Conservation (phyloP, 768 basidiomycete species). For the Neoboletus brunneissimus region DNA sequence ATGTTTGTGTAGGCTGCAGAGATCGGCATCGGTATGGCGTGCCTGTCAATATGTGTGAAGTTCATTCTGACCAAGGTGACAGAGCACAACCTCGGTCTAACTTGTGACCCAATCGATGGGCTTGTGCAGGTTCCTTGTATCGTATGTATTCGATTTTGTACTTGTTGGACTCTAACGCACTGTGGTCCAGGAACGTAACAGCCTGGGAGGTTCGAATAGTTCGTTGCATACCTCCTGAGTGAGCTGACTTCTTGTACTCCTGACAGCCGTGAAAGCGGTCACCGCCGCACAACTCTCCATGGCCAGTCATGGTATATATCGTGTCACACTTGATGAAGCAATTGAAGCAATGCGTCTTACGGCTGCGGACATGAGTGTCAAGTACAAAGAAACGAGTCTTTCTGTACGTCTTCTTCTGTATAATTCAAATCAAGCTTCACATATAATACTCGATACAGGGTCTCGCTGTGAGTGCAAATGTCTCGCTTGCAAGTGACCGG, state of each 20-base stretch:
- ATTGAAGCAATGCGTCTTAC: slow-evolving; percentile 94
- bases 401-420: slow-evolving; percentile 50
- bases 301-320: slow-evolving; percentile 85
- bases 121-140: slow-evolving; percentile 96
- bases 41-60: background rate
- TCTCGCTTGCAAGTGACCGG: slow-evolving; percentile 1
- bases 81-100: slow-evolving; percentile 87
- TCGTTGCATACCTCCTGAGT: background rate
- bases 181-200: slow-evolving; percentile 67
- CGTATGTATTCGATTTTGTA: slow-evolving; percentile 38
- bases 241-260: slow-evolving; percentile 4
- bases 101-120: slow-evolving; percentile 93
- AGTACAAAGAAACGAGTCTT: slow-evolving; percentile 94
- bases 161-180: slow-evolving; percentile 1
- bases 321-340: slow-evolving; percentile 88
- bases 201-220: slow-evolving; percentile 63
- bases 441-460: slow-evolving; percentile 37
- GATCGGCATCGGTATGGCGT: slow-evolving; percentile 74
- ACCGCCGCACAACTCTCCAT: slow-evolving; percentile 94
- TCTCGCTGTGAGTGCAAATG: slow-evolving; percentile 48
- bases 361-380: slow-evolving; percentile 91
- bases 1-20: slow-evolving; percentile 62
- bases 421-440: background rate
- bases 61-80: slow-evolving; percentile 5
- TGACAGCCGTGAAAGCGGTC: slow-evolving; percentile 82